Evolutionary conservation across 1,284 basidiomycete genomes (phyloP).

Genomic region (Cystobasidium sp.): DNA sequence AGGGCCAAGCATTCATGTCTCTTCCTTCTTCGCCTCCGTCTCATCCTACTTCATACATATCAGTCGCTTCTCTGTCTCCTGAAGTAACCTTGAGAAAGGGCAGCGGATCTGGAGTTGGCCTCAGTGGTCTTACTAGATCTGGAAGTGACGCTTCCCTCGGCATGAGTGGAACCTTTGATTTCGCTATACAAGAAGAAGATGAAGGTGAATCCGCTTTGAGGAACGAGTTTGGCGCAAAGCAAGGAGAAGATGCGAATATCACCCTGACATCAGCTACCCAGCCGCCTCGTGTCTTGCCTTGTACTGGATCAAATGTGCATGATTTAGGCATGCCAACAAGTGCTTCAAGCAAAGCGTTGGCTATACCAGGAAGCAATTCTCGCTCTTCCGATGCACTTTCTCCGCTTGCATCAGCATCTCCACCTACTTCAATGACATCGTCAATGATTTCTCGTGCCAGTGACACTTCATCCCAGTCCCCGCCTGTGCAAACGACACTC

Average conservation of each 20-base stretch:
- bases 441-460: slow-evolving; percentile 1
- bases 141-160: slow-evolving; percentile 9
- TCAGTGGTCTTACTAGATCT: slow-evolving; percentile 9
- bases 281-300: not conserved
- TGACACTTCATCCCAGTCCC: slow-evolving; percentile 4
- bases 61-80: slow-evolving; percentile 8
- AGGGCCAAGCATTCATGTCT: not conserved
- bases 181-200: not conserved
- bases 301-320: not conserved
- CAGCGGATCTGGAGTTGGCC: not conserved
- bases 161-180: slow-evolving; percentile 3
- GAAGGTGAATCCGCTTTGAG: too few species aligned
- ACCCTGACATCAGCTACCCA: not conserved
- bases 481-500: not conserved
- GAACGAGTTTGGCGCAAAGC: too few species aligned
- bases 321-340: not conserved
- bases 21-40: slow-evolving; percentile 25
- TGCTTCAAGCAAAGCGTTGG: not conserved
- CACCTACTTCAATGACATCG: slow-evolving; percentile 8
- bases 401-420: slow-evolving; percentile 5
- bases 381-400: not conserved
- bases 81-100: not conserved
- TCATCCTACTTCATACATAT: slow-evolving; percentile 20
- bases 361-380: not conserved
- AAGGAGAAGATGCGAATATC: not conserved